Conservation (phyloP, 768 basidiomycete species). For the Suillus paluster region DNA sequence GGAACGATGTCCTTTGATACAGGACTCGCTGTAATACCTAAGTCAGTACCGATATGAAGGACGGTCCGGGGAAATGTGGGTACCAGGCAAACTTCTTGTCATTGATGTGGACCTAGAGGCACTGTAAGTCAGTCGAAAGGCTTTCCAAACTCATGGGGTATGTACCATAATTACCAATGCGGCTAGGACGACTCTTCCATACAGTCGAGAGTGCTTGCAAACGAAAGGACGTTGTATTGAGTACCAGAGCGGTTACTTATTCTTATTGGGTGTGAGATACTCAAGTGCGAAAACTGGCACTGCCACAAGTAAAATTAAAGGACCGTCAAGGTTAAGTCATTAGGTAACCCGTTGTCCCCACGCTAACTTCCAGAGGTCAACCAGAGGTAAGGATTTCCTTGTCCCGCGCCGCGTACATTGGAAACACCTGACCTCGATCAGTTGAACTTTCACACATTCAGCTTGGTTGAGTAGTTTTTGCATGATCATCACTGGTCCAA, state of each 20-base stretch:
- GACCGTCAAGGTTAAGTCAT: neutral
- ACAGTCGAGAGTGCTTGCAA: neutral
- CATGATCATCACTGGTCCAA: neutral
- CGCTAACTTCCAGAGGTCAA: too few species aligned
- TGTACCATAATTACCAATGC: constrained; percentile 23
- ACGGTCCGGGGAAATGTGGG: constrained; percentile 10
- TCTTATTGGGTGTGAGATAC: too few species aligned
- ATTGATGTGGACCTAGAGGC: constrained; percentile 68
- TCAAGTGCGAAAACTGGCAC: too few species aligned
- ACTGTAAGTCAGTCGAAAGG: neutral
- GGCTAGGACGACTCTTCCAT: neutral
- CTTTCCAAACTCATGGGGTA: neutral
- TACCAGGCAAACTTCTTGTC: constrained; percentile 79
- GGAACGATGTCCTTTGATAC: constrained; percentile 94
- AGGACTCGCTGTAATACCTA: constrained; percentile 67
- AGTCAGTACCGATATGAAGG: constrained; percentile 17
- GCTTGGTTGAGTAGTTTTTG: neutral
- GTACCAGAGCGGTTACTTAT: neutral
- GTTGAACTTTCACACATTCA: neutral
- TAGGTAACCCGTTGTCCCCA: neutral
- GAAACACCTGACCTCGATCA: neutral
- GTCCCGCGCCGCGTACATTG: neutral
- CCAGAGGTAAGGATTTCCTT: too few species aligned
- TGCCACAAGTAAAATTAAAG: neutral
- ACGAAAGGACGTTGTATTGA: neutral